phyloP scores from a whole-genome alignment of 805 yeast genomes.

The Starmera caribaea region DNA sequence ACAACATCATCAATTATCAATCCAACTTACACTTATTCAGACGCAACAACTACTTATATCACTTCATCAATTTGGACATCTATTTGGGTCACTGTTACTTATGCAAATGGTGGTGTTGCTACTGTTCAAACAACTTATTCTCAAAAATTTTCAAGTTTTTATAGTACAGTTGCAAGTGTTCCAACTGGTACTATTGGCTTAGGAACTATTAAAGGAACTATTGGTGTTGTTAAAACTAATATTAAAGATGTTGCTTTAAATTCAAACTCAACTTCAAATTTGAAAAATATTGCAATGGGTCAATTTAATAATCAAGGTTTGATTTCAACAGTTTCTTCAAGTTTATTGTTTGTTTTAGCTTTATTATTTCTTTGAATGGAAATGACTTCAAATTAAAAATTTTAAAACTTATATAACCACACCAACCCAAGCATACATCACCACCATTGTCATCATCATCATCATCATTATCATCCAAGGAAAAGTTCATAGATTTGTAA shows the following conservation, averaged over 20 bases:
- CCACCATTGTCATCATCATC: too few relatives aligned
- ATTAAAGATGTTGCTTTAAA: constrained; percentile 24
- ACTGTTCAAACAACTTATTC: constrained; percentile 40
- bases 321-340: constrained; percentile 4
- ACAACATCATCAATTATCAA: constrained; percentile 1
- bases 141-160: constrained; percentile 43
- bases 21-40: constrained; percentile 20
- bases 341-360: constrained; percentile 9
- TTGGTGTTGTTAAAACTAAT: constrained; percentile 52
- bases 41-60: constrained; percentile 19
- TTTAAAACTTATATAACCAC: neutral
- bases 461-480: too few relatives aligned
- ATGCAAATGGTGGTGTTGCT: constrained; percentile 35
- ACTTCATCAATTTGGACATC: constrained; percentile 23
- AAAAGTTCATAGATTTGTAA: too few relatives aligned
- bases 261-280: constrained; percentile 5
- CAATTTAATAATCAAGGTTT: neutral
- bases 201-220: constrained; percentile 61
- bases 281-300: neutral
- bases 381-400: neutral
- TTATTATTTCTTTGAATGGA: constrained; percentile 9
- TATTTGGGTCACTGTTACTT: constrained; percentile 44
- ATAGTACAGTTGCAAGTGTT: constrained; percentile 35
- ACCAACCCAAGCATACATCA: too few relatives aligned
- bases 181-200: constrained; percentile 67